phyloP scores from a whole-genome alignment of 1,139 yeast genomes.

The Kurtzmaniella natalensis region DNA sequence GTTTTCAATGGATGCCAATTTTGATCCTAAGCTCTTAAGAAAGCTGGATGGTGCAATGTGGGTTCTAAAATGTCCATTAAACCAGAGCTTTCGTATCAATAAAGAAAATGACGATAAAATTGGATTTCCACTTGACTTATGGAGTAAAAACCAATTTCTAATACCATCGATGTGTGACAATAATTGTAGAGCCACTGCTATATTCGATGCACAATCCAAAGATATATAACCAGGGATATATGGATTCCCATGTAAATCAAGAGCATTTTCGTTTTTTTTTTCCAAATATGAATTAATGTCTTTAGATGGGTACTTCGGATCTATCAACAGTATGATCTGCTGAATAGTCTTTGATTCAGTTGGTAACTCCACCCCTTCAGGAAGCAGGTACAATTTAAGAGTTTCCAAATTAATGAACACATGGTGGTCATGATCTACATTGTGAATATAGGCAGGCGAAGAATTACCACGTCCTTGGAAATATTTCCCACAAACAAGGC shows the following conservation, averaged over 20 bases:
- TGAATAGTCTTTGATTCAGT: conserved; percentile 27
- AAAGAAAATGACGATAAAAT: conserved; percentile 22
- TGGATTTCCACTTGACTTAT: background rate
- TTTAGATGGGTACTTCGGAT: conserved; percentile 44
- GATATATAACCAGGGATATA: conserved; percentile 68
- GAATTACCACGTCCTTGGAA: conserved; percentile 61
- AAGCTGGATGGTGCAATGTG: conserved; percentile 71
- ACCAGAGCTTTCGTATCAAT: conserved; percentile 64
- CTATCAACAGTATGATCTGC: conserved; percentile 49
- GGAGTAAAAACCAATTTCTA: conserved; percentile 46
- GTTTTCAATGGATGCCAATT: too few relatives aligned
- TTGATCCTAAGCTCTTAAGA: conserved; percentile 36
- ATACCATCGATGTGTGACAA: conserved; percentile 51
- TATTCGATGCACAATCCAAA: conserved; percentile 47
- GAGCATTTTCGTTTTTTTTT: conserved; percentile 11
- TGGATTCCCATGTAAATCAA: conserved; percentile 39
- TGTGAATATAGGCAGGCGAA: conserved; percentile 67
- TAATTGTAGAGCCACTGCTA: conserved; percentile 55
- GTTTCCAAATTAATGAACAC: conserved; percentile 54
- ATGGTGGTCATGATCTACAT: conserved; percentile 60
- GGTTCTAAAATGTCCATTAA: conserved; percentile 48
- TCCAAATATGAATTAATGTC: conserved; percentile 20
- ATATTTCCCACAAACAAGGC: conserved; percentile 71
- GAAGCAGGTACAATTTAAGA: conserved; percentile 50
- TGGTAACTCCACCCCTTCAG: conserved; percentile 49